phyloP scores from a whole-genome alignment of 1,139 yeast genomes.

The Blastobotrys niveus region DNA sequence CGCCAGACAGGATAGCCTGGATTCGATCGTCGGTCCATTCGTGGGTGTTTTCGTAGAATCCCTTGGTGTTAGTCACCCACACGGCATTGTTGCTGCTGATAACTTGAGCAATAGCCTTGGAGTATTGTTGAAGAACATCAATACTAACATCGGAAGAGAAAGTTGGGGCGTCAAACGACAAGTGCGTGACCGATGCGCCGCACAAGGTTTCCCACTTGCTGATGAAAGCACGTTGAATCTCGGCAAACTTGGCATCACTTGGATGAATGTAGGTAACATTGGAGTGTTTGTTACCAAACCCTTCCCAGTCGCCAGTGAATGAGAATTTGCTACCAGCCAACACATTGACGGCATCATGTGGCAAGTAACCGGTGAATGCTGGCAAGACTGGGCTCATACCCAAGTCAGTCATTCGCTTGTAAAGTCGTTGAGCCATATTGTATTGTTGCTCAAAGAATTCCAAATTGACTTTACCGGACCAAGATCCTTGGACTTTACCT shows the following conservation, averaged over 20 bases:
- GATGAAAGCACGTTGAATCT: conserved; percentile 14
- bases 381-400: conserved; percentile 21
- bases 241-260: conserved; percentile 13
- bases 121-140: conserved; percentile 13
- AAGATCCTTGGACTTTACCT: conserved; percentile 19
- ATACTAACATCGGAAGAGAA: conserved; percentile 10
- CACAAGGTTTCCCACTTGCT: conserved; percentile 4
- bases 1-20: conserved; percentile 15
- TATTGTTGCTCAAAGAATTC: conserved; percentile 12
- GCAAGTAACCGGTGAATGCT: conserved; percentile 18
- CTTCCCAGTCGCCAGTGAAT: background rate
- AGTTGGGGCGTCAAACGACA: conserved; percentile 14
- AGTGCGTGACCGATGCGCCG: conserved; percentile 12
- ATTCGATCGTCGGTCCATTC: conserved; percentile 16
- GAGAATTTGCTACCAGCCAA: background rate
- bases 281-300: conserved; percentile 1
- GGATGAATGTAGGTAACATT: conserved; percentile 16
- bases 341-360: background rate
- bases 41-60: conserved; percentile 11
- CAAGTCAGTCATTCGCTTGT: conserved; percentile 17
- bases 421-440: conserved; percentile 13
- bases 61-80: conserved; percentile 18
- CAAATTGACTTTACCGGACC: conserved; percentile 16
- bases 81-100: conserved; percentile 14
- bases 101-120: conserved; percentile 11